Evolutionary conservation across 2,329 filamentous ascomycete species (phyloP).

Genomic region (Graphilbum ipis-grandicollis): DNA sequence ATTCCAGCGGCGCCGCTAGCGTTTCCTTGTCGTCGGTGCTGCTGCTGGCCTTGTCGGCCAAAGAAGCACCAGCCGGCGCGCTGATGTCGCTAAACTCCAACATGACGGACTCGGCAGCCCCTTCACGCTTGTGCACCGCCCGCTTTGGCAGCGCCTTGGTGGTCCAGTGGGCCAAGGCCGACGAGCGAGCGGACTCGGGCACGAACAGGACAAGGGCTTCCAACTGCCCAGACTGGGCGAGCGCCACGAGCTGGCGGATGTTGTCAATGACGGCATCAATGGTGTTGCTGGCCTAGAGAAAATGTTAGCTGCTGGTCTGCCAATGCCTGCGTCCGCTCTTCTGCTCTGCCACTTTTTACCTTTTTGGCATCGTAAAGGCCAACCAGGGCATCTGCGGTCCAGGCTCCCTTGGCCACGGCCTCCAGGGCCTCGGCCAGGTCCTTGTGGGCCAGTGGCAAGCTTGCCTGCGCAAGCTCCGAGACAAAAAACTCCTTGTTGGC

Average conservation of each 20-base stretch:
- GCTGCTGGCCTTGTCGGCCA: too few relatives aligned
- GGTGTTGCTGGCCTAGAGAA: conserved; percentile 20
- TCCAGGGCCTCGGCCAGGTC: conserved; percentile 12
- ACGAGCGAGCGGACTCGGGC: conserved; percentile 24
- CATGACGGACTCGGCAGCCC: conserved; percentile 26
- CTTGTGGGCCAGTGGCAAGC: conserved; percentile 21
- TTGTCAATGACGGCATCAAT: conserved; percentile 26
- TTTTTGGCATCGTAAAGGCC: conserved; percentile 25
- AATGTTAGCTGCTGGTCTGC: conserved; percentile 4
- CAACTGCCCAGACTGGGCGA: conserved; percentile 30
- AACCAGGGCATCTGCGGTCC: conserved; percentile 23
- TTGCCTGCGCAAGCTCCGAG: conserved; percentile 20
- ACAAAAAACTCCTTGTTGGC: conserved; percentile 25
- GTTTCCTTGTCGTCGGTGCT: conserved; percentile 5
- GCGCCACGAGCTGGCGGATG: conserved; percentile 25
- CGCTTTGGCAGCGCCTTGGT: conserved; percentile 11
- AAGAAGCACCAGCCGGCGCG: conserved; percentile 1
- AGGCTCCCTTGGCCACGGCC: conserved; percentile 25
- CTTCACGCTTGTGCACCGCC: conserved; percentile 26
- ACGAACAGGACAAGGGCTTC: conserved; percentile 40
- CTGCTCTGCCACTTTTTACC: too few relatives aligned
- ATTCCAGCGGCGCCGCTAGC: conserved; percentile 8
- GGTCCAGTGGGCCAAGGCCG: conserved; percentile 22
- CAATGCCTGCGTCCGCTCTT: neutral
- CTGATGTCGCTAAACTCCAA: conserved; percentile 9